Conservation (phyloP, 1,284 basidiomycete genomes). For the Malassezia japonica region DNA sequence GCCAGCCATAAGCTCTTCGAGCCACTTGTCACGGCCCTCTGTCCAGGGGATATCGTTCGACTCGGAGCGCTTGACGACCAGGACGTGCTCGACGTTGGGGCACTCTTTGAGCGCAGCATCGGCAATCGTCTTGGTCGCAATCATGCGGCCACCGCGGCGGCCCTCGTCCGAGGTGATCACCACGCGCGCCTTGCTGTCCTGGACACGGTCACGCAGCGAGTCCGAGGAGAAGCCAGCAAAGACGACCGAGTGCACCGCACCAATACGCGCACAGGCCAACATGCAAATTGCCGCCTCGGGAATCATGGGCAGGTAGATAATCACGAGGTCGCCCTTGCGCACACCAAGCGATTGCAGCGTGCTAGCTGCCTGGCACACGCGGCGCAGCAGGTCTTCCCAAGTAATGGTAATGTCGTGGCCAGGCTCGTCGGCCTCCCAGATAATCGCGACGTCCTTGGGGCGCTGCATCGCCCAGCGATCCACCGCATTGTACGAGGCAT, state of each 20-base stretch:
- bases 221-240: conserved; percentile 98
- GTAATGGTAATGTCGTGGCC: conserved; percentile 66
- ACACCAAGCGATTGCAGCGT: conserved; percentile 81
- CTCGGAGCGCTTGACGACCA: conserved; percentile 83
- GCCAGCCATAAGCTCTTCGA: conserved; percentile 78
- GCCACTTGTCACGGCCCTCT: conserved; percentile 84
- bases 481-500: conserved; percentile 90
- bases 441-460: conserved; percentile 87
- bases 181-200: conserved; percentile 79
- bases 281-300: conserved; percentile 78
- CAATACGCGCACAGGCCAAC: conserved; percentile 92
- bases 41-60: conserved; percentile 66
- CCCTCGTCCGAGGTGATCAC: conserved; percentile 95
- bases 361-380: conserved; percentile 82
- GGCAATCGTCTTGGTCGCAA: conserved; percentile 87
- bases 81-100: conserved; percentile 75
- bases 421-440: conserved; percentile 96
- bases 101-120: conserved; percentile 81
- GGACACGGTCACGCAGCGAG: conserved; percentile 81
- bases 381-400: conserved; percentile 65
- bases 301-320: conserved; percentile 57
- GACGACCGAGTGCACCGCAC: conserved; percentile 95
- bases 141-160: conserved; percentile 80
- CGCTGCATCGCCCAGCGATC: conserved; percentile 88
- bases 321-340: conserved; percentile 76